Evolutionary conservation across 495 filamentous ascomycete genomes (phyloP).

Genomic region (Penicillium crystallinum): DNA sequence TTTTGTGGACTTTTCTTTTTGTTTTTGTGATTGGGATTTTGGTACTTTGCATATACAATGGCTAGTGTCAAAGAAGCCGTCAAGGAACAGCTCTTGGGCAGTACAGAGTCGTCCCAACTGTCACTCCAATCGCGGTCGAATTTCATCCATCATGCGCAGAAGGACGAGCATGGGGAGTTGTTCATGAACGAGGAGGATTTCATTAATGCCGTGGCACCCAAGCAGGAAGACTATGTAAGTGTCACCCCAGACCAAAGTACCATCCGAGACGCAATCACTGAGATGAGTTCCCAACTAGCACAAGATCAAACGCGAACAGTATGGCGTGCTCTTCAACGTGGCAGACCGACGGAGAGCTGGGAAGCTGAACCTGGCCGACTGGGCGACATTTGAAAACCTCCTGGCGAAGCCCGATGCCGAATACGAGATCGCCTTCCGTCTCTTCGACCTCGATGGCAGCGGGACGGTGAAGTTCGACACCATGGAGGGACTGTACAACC

Average conservation of each 20-base stretch:
- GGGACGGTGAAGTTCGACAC: slow-evolving; percentile 83
- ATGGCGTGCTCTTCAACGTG: slow-evolving; percentile 83
- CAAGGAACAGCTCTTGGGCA: slow-evolving; percentile 73
- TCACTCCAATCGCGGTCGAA: slow-evolving; percentile 63
- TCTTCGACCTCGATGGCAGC: slow-evolving; percentile 80
- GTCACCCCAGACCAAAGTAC: not conserved
- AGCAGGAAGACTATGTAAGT: slow-evolving; percentile 84
- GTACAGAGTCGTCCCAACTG: slow-evolving; percentile 54
- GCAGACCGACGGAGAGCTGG: slow-evolving; percentile 73
- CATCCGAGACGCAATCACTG: slow-evolving; percentile 3
- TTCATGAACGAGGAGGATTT: slow-evolving; percentile 83
- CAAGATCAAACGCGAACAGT: slow-evolving; percentile 94
- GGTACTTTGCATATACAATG: slow-evolving; percentile 34
- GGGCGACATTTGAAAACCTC: slow-evolving; percentile 88
- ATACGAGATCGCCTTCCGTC: slow-evolving; percentile 95
- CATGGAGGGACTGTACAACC: slow-evolving; percentile 72
- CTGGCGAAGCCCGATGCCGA: slow-evolving; percentile 93
- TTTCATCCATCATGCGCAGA: slow-evolving; percentile 73
- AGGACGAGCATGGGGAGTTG: slow-evolving; percentile 70
- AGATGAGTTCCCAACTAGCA: slow-evolving; percentile 53
- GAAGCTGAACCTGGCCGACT: slow-evolving; percentile 74
- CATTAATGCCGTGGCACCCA: slow-evolving; percentile 82
- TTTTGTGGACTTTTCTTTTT: slow-evolving; percentile 11
- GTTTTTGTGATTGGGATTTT: not conserved
- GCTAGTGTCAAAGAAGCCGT: slow-evolving; percentile 61